Evolutionary conservation across 2,329 filamentous ascomycete genomes (phyloP), one percentile per base, ranked within the genome.

Genomic region (Talaromyces pinophilus): DNA sequence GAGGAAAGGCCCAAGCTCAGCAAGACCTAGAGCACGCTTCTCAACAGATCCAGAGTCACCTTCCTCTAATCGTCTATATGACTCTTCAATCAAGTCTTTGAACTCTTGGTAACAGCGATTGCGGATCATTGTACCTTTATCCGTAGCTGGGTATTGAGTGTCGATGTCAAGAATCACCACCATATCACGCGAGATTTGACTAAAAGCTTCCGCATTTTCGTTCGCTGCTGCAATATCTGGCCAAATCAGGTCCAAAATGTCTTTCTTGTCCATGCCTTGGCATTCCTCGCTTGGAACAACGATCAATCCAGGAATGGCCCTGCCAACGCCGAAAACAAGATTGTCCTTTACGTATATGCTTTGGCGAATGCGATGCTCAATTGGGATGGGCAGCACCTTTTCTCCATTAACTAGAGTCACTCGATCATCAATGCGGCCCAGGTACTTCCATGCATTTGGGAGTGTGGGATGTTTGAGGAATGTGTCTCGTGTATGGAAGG

Each of bases 351-450:
- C 44, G 44, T 46, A 46, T 22, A 19, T 13, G 44, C 44, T 46
- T 46, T 46, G 44, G 19, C 44, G 44, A 46, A 19, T 19, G 8
- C 44, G 44, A 22, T 46, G 44, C 19, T 46, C 44, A 46, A 46
- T 46, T 3, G 66, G 67, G 1, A 72, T 70, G 10, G 71, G 67
- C 4, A 66, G 40, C 2, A 72, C 69, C 22, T 68, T 73, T 15
- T 69, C 62, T 7, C 71, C 72, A 59, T 72, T 69, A 2, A 66
- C 59, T 25, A 67, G 50, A 33, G 60, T 55, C 13, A 67, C 62
- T 25, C 46, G 42, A 55, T 66, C 66, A 25, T 67, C 66, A 52
- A 67, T 54, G 4, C 66, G 63, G 57, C 55, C 63, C 19, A 62
- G 40, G 17, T 67, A 67, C 38, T 67, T 67, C 48, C 65, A 67